Evolutionary conservation across 257 asterid species (phyloP), one percentile per base, ranked within the genome.

Genomic region (Capsicum chinense): DNA sequence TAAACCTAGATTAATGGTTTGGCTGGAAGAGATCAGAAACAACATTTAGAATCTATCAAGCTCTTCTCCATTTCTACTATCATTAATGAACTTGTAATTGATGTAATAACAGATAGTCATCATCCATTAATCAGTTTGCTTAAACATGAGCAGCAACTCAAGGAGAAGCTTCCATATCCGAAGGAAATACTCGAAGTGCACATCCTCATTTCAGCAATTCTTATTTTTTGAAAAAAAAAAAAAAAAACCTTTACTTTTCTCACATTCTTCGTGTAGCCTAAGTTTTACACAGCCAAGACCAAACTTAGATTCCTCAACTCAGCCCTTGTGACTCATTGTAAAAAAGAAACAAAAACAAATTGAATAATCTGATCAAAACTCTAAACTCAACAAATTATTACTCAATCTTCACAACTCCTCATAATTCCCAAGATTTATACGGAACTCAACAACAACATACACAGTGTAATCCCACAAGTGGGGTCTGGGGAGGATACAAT

Each of bases 21-120:
- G 60, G 26, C 64, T 26, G 81, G 64, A 76, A 54, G 15, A 52
- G 48, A 78, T 78, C 64, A 26, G 64, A 78, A 78, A 54, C 81
- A 52, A 26, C 64, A 78, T 54, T 54, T 8, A 54, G 4, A 54
- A 54, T 54, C 81, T 52, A 58, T 54, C 63, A 78, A 78, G 26
- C 48, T 14, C 50, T 54, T 52, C 33, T 78, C 52, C 64, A 54
- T 78, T 54, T 78, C 81, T 7, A 52, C 33, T 26, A 21, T 52
- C 62, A 50, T 2, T 4, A 3, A 21, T 8, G 47, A 50, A 74
- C 58, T 54, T 78, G 15, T 26, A 14, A 26, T 54, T 76, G 62
- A 26, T 33, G 48, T 4, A 52, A 26, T 26, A 44, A 7, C 26
- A 26, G 33, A 26, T 54, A 14, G 50, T 50, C 47, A 54, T 52